A percentile compares a stretch with the other conserved stretches of the same genome.
Evolutionary conservation across 169 alveolate species (phyloP).

Genomic region (Hammondia hammondi): DNA sequence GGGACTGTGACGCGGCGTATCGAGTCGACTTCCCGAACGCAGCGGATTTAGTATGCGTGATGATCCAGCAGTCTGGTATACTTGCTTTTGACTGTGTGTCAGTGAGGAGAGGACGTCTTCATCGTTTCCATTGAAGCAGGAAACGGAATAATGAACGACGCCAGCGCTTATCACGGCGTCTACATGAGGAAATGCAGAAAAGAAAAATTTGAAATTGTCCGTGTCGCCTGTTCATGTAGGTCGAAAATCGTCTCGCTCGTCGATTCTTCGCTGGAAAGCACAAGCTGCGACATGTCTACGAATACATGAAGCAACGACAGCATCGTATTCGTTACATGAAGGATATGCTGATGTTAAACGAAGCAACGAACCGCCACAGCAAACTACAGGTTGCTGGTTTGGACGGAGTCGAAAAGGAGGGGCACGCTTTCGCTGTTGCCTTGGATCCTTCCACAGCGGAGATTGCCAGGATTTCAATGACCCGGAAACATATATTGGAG

Average conservation of each 20-base stretch:
- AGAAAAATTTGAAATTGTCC: no score
- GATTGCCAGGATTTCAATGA: neutral
- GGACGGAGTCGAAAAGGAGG: neutral
- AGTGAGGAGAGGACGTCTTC: no score
- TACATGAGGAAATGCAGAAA: no score
- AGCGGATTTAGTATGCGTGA: no score
- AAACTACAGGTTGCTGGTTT: neutral
- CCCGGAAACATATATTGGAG: constrained; percentile 20
- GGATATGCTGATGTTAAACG: constrained; percentile 63
- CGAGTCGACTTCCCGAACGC: no score
- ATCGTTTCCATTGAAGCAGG: no score
- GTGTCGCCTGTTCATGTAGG: neutral
- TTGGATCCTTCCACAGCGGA: constrained; percentile 36
- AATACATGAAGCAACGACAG: constrained; percentile 29
- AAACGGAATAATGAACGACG: no score
- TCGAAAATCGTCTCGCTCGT: constrained; percentile 43
- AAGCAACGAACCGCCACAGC: constrained; percentile 27
- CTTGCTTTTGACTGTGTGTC: no score
- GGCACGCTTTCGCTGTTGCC: constrained; percentile 62
- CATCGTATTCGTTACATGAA: constrained; percentile 61
- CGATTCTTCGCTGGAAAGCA: constrained; percentile 65
- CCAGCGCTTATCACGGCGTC: no score
- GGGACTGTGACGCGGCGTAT: no score
- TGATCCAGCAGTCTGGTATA: no score
- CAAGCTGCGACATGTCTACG: constrained; percentile 48